Conservation (phyloP, 805 yeast species). For the Pichia occidentalis region DNA sequence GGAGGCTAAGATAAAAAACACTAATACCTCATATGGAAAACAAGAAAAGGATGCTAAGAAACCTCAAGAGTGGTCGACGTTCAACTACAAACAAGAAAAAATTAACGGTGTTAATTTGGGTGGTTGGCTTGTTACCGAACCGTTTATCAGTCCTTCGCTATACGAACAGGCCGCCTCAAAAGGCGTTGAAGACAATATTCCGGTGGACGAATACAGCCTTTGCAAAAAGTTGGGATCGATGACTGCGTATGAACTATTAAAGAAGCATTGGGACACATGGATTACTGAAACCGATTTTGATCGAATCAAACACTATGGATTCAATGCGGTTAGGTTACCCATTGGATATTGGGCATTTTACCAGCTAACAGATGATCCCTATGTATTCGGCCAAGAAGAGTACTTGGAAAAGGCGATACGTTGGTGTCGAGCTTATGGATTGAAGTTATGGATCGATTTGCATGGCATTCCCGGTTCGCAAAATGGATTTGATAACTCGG, state of each 20-base stretch:
- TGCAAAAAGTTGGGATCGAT: constrained; percentile 43
- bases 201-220: constrained; percentile 56
- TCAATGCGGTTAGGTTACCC: constrained; percentile 70
- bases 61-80: too few relatives aligned
- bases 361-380: constrained; percentile 47
- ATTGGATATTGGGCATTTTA: constrained; percentile 79
- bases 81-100: constrained; percentile 22
- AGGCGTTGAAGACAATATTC: constrained; percentile 29
- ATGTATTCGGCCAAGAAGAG: constrained; percentile 56
- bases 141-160: constrained; percentile 62
- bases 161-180: constrained; percentile 31
- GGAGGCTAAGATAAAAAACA: too few relatives aligned
- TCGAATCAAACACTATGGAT: constrained; percentile 44
- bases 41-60: too few relatives aligned
- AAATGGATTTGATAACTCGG: constrained; percentile 82
- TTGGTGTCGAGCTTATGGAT: constrained; percentile 57
- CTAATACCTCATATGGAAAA: too few relatives aligned
- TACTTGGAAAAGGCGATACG: constrained; percentile 58
- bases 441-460: constrained; percentile 68
- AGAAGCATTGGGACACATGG: constrained; percentile 52
- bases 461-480: constrained; percentile 85
- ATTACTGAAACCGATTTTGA: constrained; percentile 53
- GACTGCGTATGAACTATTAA: constrained; percentile 37
- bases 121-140: constrained; percentile 69
- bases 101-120: constrained; percentile 51